A percentile compares a stretch with the other conserved stretches of the same genome.
Conservation (phyloP, 495 filamentous ascomycete species). For the Hypoxylon fragiforme region DNA sequence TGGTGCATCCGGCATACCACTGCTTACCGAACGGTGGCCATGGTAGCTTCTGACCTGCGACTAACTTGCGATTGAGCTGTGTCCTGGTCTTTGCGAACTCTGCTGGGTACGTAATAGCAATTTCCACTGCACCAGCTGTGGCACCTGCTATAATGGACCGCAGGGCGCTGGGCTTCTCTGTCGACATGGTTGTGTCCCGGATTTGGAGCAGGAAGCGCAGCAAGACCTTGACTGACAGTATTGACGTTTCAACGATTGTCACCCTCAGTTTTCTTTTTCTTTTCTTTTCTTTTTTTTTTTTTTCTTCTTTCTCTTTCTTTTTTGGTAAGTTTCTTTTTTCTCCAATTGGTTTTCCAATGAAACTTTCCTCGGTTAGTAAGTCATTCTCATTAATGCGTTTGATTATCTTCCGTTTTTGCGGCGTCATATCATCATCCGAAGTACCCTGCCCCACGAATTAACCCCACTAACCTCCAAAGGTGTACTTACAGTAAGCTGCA, state of each 20-base stretch:
- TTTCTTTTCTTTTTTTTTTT: slow-evolving; percentile 10
- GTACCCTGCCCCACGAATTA: too few relatives aligned
- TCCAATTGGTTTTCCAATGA: not conserved
- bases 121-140: slow-evolving; percentile 91
- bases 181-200: slow-evolving; percentile 25
- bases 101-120: slow-evolving; percentile 96
- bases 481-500: not conserved
- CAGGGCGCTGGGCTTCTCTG: slow-evolving; percentile 71
- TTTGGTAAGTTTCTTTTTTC: not conserved
- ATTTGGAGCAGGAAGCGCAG: not conserved
- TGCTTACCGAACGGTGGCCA: slow-evolving; percentile 92
- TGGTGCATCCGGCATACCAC: slow-evolving; percentile 98
- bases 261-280: slow-evolving; percentile 5
- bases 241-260: slow-evolving; percentile 4
- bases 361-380: not conserved
- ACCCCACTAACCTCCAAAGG: not conserved
- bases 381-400: not conserved
- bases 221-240: not conserved
- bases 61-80: slow-evolving; percentile 86
- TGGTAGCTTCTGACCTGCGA: slow-evolving; percentile 82
- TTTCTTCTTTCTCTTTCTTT: not conserved
- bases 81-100: slow-evolving; percentile 97
- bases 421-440: not conserved
- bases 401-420: not conserved
- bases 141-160: slow-evolving; percentile 88